These are phyloP conservation scores for Pyrrhoderma lamaoense DNA, from an alignment of 1,284 basidiomycete genomes.

Conservation along the genomic window DNA sequence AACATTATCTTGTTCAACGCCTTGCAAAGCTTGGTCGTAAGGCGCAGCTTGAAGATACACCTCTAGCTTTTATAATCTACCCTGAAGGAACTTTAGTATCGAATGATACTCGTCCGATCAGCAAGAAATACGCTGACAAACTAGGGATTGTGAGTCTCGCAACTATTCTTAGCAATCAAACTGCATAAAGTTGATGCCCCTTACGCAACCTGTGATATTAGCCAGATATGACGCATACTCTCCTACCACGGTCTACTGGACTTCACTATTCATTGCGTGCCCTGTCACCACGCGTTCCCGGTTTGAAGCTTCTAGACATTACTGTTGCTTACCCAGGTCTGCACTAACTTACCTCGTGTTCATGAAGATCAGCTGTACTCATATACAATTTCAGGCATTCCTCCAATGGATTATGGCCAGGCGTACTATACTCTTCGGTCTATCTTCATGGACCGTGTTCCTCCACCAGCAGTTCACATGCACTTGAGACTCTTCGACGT, in stretches of 20 bases:
- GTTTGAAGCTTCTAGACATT: slow-evolving; percentile 78
- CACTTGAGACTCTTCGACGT: slow-evolving; percentile 78
- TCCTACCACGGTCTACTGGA: slow-evolving; percentile 89
- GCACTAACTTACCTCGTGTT: slow-evolving; percentile 11
- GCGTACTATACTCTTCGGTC: slow-evolving; percentile 83
- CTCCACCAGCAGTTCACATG: slow-evolving; percentile 83
- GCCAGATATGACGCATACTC: slow-evolving; percentile 71
- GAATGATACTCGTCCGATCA: slow-evolving; percentile 73
- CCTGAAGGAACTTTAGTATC: slow-evolving; percentile 91
- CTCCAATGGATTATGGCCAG: slow-evolving; percentile 68
- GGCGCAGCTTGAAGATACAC: slow-evolving; percentile 56
- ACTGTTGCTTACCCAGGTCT: slow-evolving; percentile 86
- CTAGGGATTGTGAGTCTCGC: slow-evolving; percentile 61
- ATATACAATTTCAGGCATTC: slow-evolving; percentile 46
- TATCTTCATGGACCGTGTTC: slow-evolving; percentile 76
- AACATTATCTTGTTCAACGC: slow-evolving; percentile 50
- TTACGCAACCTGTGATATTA: slow-evolving; percentile 27
- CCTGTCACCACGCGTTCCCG: slow-evolving; percentile 69
- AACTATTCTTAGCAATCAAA: slow-evolving; percentile 9
- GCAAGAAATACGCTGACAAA: slow-evolving; percentile 79
- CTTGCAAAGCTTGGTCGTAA: slow-evolving; percentile 52
- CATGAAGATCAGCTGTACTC: neutral
- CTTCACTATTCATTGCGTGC: slow-evolving; percentile 81
- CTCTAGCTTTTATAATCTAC: slow-evolving; percentile 81
- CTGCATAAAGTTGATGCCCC: slow-evolving; percentile 13